Evolutionary conservation across 345 rosid species (phyloP).

Genomic region (Linum usitatissimum): DNA sequence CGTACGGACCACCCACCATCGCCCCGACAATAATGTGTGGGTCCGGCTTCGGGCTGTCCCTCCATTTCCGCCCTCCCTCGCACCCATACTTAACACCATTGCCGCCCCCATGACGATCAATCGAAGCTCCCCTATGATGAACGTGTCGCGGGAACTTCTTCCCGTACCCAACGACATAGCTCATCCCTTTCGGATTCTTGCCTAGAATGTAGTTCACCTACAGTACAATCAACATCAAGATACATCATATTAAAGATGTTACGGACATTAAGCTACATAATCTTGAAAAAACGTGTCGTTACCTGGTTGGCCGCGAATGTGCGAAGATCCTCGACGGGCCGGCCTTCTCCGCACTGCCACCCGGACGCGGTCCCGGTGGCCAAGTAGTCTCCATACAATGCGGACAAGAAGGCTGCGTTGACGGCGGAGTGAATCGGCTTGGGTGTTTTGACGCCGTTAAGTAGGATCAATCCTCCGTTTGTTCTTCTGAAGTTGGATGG

Average conservation of each 20-base stretch:
- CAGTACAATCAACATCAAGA: not conserved
- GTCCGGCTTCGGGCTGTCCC: conserved; percentile 9
- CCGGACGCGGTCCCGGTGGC: conserved; percentile 7
- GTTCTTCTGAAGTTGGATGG: not conserved
- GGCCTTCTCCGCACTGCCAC: conserved; percentile 12
- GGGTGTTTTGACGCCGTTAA: conserved; percentile 6
- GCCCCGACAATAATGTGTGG: conserved; percentile 16
- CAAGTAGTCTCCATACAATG: conserved; percentile 15
- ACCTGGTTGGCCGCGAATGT: conserved; percentile 14
- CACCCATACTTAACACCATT: conserved; percentile 13
- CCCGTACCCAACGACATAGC: conserved; percentile 19
- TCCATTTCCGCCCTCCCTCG: conserved; percentile 15
- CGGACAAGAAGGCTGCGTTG: conserved; percentile 19
- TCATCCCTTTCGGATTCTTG: conserved; percentile 12
- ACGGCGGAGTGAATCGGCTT: conserved; percentile 14
- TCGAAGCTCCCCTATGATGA: conserved; percentile 20
- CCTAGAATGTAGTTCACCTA: conserved; percentile 17
- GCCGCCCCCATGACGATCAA: not conserved
- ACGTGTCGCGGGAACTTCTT: conserved; percentile 8
- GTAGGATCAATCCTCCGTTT: not conserved
- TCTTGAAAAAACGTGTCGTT: not conserved
- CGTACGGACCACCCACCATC: conserved; percentile 18
- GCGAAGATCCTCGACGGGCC: conserved; percentile 10
- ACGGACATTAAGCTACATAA: not conserved
- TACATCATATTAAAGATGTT: not conserved